Percentiles rank a stretch among this genome's conserved stretches.
Conservation (phyloP, 371 early-diverging fungal genomes). For the Coemansia sp. region DNA sequence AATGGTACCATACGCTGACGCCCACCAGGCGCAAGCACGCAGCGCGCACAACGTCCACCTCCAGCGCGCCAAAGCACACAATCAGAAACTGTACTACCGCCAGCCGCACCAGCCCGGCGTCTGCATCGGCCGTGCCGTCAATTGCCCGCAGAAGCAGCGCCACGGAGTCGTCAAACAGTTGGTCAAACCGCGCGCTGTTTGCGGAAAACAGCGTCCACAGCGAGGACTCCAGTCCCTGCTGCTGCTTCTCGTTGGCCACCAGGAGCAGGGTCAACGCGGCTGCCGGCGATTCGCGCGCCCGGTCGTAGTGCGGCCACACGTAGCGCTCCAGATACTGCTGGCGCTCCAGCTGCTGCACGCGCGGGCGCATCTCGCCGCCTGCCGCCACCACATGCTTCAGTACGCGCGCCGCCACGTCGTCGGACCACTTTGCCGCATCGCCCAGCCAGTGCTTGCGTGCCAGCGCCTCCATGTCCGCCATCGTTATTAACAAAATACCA, state of each 20-base stretch:
- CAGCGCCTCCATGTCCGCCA: constrained; percentile 48
- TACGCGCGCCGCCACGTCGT: constrained; percentile 54
- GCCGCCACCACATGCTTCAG: constrained; percentile 63
- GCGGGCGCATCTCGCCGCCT: constrained; percentile 55
- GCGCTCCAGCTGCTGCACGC: constrained; percentile 68
- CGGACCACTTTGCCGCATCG: constrained; percentile 52
- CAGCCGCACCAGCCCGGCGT: constrained; percentile 52
- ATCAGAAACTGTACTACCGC: constrained; percentile 68
- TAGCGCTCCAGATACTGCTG: constrained; percentile 83
- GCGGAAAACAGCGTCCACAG: constrained; percentile 59
- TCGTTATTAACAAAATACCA: background rate
- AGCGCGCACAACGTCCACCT: constrained; percentile 67
- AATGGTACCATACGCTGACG: constrained; percentile 70
- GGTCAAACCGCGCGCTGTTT: constrained; percentile 1
- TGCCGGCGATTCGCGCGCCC: constrained; percentile 46
- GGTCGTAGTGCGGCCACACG: constrained; percentile 71
- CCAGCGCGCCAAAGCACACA: constrained; percentile 78
- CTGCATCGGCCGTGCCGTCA: constrained; percentile 35
- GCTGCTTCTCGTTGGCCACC: constrained; percentile 84
- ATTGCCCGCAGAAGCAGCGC: background rate
- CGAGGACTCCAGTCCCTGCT: constrained; percentile 48
- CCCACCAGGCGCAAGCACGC: constrained; percentile 75
- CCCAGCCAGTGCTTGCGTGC: constrained; percentile 55
- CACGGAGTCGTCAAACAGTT: constrained; percentile 15
- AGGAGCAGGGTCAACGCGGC: constrained; percentile 77